Evolutionary conservation across 352 stramenopile species (phyloP).

Genomic region (Phytophthora chlamydospora): DNA sequence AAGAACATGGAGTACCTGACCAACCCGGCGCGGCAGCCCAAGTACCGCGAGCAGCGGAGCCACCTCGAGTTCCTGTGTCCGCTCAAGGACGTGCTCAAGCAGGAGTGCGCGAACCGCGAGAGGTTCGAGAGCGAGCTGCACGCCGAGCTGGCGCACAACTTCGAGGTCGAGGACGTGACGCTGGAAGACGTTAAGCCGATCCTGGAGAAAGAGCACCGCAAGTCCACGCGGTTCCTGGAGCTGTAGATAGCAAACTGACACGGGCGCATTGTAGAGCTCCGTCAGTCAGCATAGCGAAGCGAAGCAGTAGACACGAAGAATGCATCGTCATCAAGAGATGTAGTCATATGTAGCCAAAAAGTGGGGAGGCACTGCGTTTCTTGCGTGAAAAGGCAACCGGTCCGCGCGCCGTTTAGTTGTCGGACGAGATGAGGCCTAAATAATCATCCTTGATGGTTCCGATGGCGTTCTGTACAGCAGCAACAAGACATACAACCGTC

Average conservation of each 20-base stretch:
- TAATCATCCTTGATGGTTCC: conserved; percentile 99
- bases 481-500: conserved; percentile 10
- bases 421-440: conserved; percentile 95
- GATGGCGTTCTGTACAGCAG: conserved; percentile 89
- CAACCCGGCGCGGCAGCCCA: conserved; percentile 93
- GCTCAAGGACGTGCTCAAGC: conserved; percentile 77
- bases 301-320: conserved; percentile 6
- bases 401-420: conserved; percentile 52
- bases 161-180: conserved; percentile 60
- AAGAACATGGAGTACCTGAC: conserved; percentile 96
- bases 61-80: conserved; percentile 95
- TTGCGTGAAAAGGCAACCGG: conserved; percentile 14
- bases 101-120: conserved; percentile 42
- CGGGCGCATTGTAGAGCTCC: conserved; percentile 9
- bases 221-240: conserved; percentile 66
- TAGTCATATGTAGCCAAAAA: conserved; percentile 27
- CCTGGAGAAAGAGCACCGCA: conserved; percentile 64
- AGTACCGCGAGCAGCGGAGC: conserved; percentile 92
- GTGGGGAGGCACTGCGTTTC: conserved; percentile 18
- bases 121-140: conserved; percentile 54
- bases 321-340: conserved; percentile 33
- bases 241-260: conserved; percentile 36
- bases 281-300: conserved; percentile 9
- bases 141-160: conserved; percentile 58
- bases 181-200: conserved; percentile 54